phyloP scores from a whole-genome alignment of 2,329 filamentous ascomycete species.

The Stagonosporopsis vannaccii region DNA sequence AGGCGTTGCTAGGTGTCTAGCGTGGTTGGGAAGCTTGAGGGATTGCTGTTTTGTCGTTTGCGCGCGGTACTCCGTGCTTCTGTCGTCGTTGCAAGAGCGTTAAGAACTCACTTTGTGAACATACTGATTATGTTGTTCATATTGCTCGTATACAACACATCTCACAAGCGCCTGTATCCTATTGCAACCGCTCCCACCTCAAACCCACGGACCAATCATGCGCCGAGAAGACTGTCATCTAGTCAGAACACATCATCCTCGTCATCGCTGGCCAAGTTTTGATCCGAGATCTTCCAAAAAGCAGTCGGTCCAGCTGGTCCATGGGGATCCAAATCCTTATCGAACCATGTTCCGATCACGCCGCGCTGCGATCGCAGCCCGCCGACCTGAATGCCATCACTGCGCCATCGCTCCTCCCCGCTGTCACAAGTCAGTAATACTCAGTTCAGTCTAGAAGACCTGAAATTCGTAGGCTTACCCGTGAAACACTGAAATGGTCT shows the following conservation, averaged over 20 bases:
- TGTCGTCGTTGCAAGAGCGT: background rate
- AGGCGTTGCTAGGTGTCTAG: conserved; percentile 6
- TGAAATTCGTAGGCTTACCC: conserved; percentile 44
- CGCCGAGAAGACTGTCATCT: background rate
- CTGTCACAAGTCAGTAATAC: conserved; percentile 47
- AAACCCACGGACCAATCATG: background rate
- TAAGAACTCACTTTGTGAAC: background rate
- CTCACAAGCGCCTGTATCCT: background rate
- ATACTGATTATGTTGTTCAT: too few species aligned
- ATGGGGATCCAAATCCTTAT: conserved; percentile 71
- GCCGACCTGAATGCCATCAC: conserved; percentile 77
- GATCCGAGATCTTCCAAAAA: conserved; percentile 76
- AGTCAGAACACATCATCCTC: conserved; percentile 15
- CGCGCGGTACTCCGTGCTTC: background rate
- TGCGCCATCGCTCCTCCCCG: conserved; percentile 76
- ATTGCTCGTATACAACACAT: background rate
- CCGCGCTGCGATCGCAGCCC: conserved; percentile 70
- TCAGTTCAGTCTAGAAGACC: background rate
- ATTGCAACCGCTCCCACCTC: background rate
- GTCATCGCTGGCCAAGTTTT: conserved; percentile 12
- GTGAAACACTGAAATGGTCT: conserved; percentile 69
- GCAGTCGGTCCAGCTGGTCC: conserved; percentile 77
- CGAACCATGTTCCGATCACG: conserved; percentile 79
- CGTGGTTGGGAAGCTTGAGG: background rate
- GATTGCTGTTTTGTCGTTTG: background rate